Conservation (phyloP, 768 basidiomycete species). For the Trametopsis cervina region DNA sequence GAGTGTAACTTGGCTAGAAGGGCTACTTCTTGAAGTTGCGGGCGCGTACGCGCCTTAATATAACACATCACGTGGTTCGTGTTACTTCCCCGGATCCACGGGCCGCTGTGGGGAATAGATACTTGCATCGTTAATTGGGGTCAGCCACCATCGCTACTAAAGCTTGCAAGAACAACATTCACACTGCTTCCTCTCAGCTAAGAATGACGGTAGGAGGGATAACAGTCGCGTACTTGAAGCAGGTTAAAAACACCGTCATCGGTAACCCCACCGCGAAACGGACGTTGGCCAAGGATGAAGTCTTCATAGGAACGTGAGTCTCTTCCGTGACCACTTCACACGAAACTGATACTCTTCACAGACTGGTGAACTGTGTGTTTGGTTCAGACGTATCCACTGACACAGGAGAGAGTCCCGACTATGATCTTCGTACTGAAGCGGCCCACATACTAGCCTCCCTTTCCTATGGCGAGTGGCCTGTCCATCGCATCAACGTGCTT, state of each 20-base stretch:
- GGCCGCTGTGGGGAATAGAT: no score
- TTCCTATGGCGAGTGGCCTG: slow-evolving; percentile 47
- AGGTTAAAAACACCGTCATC: slow-evolving; percentile 69
- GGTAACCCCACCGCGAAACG: slow-evolving; percentile 73
- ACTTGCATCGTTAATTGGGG: no score
- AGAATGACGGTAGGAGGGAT: slow-evolving; percentile 23
- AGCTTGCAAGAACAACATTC: no score
- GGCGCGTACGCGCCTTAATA: no score
- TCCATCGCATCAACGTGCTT: no score
- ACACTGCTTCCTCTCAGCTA: no score
- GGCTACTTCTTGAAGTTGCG: no score
- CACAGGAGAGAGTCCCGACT: no score
- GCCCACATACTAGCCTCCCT: slow-evolving; percentile 71
- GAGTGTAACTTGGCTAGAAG: no score
- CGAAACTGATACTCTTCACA: slow-evolving; percentile 19
- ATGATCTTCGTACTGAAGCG: slow-evolving; percentile 61
- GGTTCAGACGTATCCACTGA: slow-evolving; percentile 25
- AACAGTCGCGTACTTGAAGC: slow-evolving; percentile 43
- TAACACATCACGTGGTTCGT: no score
- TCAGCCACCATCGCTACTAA: no score
- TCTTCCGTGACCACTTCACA: not conserved
- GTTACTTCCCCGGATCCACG: no score
- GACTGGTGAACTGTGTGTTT: slow-evolving; percentile 58
- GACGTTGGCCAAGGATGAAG: slow-evolving; percentile 46
- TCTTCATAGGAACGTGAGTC: slow-evolving; percentile 49